Percentiles rank a stretch among this genome's conserved stretches.
Conservation (phyloP, 805 yeast genomes). For the Sugiyamaella valdiviana region DNA sequence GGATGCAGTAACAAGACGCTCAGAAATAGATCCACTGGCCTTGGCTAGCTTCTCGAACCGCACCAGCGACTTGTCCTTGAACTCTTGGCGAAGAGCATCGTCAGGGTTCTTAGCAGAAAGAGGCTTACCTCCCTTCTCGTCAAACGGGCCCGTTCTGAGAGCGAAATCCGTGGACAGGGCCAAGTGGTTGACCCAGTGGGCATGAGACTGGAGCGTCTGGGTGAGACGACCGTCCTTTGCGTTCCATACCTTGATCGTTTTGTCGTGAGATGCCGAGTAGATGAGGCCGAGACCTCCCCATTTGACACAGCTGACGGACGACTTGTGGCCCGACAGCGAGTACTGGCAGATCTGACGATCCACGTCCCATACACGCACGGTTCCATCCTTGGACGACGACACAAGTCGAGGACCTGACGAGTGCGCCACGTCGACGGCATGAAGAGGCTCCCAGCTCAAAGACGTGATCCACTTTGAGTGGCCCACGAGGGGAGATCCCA, state of each 20-base stretch:
- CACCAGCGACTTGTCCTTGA: constrained; percentile 50
- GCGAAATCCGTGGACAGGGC: constrained; percentile 88
- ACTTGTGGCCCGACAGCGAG: constrained; percentile 81
- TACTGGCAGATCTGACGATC: constrained; percentile 55
- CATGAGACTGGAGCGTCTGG: constrained; percentile 79
- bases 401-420: constrained; percentile 56
- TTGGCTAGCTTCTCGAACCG: constrained; percentile 59
- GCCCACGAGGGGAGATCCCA: constrained; percentile 72
- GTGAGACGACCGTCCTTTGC: constrained; percentile 68
- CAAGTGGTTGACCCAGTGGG: constrained; percentile 96
- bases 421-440: constrained; percentile 51
- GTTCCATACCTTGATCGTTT: constrained; percentile 90
- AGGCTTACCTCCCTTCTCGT: constrained; percentile 48
- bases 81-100: constrained; percentile 38
- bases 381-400: constrained; percentile 87
- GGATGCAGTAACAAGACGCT: constrained; percentile 86
- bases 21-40: constrained; percentile 50
- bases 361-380: constrained; percentile 85
- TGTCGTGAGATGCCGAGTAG: constrained; percentile 90
- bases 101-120: constrained; percentile 8
- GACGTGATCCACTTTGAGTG: constrained; percentile 88
- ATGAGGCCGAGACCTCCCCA: constrained; percentile 90
- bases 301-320: constrained; percentile 88
- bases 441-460: constrained; percentile 91
- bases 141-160: constrained; percentile 81